Percentiles rank a stretch among this genome's conserved stretches.
These are phyloP conservation scores for Grigorovia humatica DNA, from an alignment of 805 yeast genomes.

Conservation along the genomic window DNA sequence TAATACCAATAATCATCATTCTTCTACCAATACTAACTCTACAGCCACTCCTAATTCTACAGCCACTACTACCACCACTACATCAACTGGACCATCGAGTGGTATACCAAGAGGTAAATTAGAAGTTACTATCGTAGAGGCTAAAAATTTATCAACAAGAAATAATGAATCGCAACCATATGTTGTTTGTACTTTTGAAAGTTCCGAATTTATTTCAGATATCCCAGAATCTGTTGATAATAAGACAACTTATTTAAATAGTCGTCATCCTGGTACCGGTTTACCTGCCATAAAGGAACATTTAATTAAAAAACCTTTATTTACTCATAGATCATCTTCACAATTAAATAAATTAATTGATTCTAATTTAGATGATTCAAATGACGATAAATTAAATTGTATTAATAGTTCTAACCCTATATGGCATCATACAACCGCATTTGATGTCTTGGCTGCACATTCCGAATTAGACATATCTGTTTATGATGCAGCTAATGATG, in stretches of 20 bases:
- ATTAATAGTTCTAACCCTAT: conserved; percentile 35
- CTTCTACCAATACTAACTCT: neutral
- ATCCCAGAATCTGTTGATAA: conserved; percentile 45
- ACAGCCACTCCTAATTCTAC: neutral
- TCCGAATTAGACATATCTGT: conserved; percentile 85
- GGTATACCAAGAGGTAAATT: conserved; percentile 69
- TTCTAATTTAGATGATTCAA: neutral
- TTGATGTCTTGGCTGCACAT: conserved; percentile 79
- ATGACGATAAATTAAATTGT: neutral
- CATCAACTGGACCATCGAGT: conserved; percentile 5
- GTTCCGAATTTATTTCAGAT: conserved; percentile 79
- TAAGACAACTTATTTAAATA: conserved; percentile 22
- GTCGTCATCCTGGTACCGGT: conserved; percentile 7
- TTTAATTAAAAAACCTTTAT: conserved; percentile 30
- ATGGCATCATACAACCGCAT: conserved; percentile 89
- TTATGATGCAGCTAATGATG: conserved; percentile 76
- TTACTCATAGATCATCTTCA: conserved; percentile 37
- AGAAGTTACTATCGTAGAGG: conserved; percentile 72
- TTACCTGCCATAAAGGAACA: conserved; percentile 20
- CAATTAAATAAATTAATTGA: conserved; percentile 27
- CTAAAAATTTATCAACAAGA: conserved; percentile 52
- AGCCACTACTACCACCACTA: conserved; percentile 1
- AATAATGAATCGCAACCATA: conserved; percentile 61
- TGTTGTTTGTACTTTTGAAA: conserved; percentile 85
- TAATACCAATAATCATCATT: neutral